Conservation (phyloP, 2,329 filamentous ascomycete species). For the Diaporthe batatas region DNA sequence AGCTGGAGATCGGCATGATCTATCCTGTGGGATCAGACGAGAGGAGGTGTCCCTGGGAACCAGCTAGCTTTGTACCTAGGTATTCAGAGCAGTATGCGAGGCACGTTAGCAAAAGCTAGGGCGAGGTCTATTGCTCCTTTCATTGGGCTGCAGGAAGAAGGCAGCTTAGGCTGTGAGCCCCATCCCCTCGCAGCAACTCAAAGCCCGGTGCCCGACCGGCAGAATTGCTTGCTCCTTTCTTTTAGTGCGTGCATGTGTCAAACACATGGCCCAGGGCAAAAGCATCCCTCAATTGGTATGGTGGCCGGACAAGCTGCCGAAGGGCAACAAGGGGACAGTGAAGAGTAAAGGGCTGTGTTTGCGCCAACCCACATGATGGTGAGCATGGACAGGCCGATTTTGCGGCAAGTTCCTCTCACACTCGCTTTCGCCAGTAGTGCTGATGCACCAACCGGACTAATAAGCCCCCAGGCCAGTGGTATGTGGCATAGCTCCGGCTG, state of each 20-base stretch:
- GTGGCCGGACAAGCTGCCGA: neutral
- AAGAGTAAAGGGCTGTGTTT: neutral
- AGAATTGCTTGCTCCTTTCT: neutral
- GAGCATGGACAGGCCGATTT: neutral
- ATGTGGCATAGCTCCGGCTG: neutral
- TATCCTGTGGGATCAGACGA: constrained; percentile 16
- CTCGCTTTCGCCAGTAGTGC: constrained; percentile 10
- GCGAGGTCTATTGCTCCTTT: neutral
- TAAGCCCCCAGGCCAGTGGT: neutral
- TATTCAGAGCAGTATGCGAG: neutral
- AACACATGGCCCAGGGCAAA: neutral
- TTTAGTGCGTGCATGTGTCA: constrained; percentile 1
- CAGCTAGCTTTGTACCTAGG: neutral
- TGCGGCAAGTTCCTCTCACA: neutral
- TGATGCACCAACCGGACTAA: neutral
- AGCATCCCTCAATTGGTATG: neutral
- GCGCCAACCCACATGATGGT: neutral
- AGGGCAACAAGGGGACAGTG: neutral
- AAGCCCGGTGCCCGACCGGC: too few relatives aligned
- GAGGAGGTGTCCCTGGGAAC: neutral
- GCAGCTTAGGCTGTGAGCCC: neutral
- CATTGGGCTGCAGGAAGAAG: neutral
- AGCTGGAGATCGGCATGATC: neutral
- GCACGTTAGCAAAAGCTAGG: neutral
- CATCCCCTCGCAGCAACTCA: neutral